phyloP scores from a whole-genome alignment of 371 early-diverging fungal genomes.

The Mucor piriformis region DNA sequence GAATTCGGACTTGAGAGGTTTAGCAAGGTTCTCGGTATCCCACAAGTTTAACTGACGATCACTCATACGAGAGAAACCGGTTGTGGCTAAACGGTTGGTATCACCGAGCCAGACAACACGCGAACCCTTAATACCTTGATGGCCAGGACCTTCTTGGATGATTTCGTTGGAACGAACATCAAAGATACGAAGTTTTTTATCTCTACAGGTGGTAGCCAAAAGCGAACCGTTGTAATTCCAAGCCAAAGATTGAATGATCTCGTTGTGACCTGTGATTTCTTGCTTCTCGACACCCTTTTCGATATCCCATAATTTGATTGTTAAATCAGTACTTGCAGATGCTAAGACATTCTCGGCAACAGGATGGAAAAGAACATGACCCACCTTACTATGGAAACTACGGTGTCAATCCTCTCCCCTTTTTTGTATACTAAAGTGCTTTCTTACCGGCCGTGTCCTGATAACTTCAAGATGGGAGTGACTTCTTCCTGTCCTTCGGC shows the following conservation, averaged over 20 bases:
- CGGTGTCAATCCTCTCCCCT: too few species aligned
- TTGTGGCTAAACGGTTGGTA: conserved; percentile 81
- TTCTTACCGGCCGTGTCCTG: conserved; percentile 67
- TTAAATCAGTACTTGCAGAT: conserved; percentile 89
- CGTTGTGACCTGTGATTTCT: conserved; percentile 89
- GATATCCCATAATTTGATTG: conserved; percentile 97
- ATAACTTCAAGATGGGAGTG: conserved; percentile 63
- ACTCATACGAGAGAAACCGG: conserved; percentile 91
- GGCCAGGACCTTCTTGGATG: conserved; percentile 83
- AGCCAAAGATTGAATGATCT: conserved; percentile 88
- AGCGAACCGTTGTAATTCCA: conserved; percentile 91
- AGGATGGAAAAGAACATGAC: conserved; percentile 96
- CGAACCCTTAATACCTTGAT: conserved; percentile 95
- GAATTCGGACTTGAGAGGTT: conserved; percentile 78
- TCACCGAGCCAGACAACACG: conserved; percentile 93
- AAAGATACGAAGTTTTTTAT: conserved; percentile 93
- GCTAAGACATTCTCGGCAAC: conserved; percentile 92
- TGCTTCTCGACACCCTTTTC: conserved; percentile 85
- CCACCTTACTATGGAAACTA: conserved; percentile 83
- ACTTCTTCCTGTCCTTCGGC: conserved; percentile 66
- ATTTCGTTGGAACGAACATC: conserved; percentile 88
- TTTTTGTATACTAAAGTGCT: too few species aligned
- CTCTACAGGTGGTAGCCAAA: conserved; percentile 92
- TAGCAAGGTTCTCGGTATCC: conserved; percentile 75
- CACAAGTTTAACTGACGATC: conserved; percentile 93